Evolutionary conservation across 305 asterid genomes (phyloP).

Genomic region (Fraxinus xanthoxyloides): DNA sequence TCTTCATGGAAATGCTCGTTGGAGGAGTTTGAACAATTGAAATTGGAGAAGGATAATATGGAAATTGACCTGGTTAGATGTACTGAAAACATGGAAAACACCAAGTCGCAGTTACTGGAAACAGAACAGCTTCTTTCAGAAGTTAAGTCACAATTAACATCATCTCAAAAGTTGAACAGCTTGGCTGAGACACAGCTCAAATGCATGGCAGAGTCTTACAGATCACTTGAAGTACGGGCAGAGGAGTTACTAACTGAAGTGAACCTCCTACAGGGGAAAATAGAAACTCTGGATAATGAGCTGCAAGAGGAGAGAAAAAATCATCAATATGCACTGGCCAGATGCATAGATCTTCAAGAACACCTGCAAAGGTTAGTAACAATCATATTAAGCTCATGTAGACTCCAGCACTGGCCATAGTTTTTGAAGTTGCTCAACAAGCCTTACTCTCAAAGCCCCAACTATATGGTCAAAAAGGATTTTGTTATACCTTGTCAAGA

Average conservation of each 20-base stretch:
- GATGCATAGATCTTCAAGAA: slow-evolving; percentile 74
- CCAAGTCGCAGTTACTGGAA: slow-evolving; percentile 64
- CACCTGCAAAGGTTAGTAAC: slow-evolving; percentile 62
- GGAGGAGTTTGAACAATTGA: slow-evolving; percentile 88
- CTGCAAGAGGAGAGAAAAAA: slow-evolving; percentile 67
- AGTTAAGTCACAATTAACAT: slow-evolving; percentile 64
- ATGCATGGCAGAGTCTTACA: slow-evolving; percentile 98
- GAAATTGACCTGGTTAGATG: slow-evolving; percentile 58
- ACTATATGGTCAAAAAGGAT: neutral
- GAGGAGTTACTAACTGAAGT: slow-evolving; percentile 73
- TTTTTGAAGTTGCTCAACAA: neutral
- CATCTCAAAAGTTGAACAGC: slow-evolving; percentile 75
- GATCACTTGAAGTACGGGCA: slow-evolving; percentile 72
- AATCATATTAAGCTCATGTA: neutral
- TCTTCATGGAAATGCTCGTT: slow-evolving; percentile 72
- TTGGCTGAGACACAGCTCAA: slow-evolving; percentile 96
- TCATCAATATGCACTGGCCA: slow-evolving; percentile 55
- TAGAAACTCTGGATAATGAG: slow-evolving; percentile 59
- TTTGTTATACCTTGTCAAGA: slow-evolving; percentile 1
- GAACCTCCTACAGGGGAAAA: slow-evolving; percentile 56
- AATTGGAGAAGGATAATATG: slow-evolving; percentile 67
- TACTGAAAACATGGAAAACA: slow-evolving; percentile 57
- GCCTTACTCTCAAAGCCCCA: neutral
- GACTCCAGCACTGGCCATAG: slow-evolving; percentile 7
- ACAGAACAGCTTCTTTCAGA: slow-evolving; percentile 73